Conservation (phyloP, 2,329 filamentous ascomycete genomes). For the Apiospora malaysiana region DNA sequence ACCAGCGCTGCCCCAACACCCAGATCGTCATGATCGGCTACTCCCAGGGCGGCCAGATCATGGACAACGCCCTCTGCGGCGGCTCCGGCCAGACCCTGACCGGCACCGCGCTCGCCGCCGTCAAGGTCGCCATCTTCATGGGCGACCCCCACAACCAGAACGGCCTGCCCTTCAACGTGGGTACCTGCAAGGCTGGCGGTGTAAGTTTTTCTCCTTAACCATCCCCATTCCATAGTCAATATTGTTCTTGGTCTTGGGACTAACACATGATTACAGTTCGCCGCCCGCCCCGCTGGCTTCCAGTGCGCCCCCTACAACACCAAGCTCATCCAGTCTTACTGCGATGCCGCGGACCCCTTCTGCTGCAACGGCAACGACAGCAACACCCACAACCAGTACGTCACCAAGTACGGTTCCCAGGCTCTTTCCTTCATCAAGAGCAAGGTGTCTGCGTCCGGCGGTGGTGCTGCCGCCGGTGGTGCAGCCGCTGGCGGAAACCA, state of each 20-base stretch:
- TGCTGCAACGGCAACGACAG: slow-evolving; percentile 69
- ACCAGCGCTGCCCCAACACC: slow-evolving; percentile 60
- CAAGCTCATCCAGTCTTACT: slow-evolving; percentile 67
- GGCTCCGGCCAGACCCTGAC: slow-evolving; percentile 55
- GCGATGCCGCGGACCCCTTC: slow-evolving; percentile 67
- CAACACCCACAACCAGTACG: slow-evolving; percentile 67
- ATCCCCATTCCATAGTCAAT: too few relatives aligned
- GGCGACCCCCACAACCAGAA: slow-evolving; percentile 62
- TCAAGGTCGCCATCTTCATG: slow-evolving; percentile 69
- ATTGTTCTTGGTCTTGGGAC: neutral
- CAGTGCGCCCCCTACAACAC: slow-evolving; percentile 56
- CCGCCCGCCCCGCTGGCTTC: slow-evolving; percentile 63
- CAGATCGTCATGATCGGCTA: slow-evolving; percentile 68
- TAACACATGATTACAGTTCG: slow-evolving; percentile 53
- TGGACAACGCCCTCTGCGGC: slow-evolving; percentile 67
- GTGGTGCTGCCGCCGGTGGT: neutral
- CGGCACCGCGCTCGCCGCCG: slow-evolving; percentile 54
- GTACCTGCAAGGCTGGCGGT: slow-evolving; percentile 62
- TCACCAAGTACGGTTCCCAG: slow-evolving; percentile 64
- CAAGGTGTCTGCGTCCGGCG: slow-evolving; percentile 22
- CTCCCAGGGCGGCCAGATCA: slow-evolving; percentile 68
- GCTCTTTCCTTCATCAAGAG: slow-evolving; percentile 65
- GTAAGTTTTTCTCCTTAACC: slow-evolving; percentile 49
- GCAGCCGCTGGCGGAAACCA: too few relatives aligned
- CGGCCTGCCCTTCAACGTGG: slow-evolving; percentile 64